Base-by-base conservation (phyloP, 2,329 filamentous ascomycete species). In the Hymenoscyphus occultus region DNA sequence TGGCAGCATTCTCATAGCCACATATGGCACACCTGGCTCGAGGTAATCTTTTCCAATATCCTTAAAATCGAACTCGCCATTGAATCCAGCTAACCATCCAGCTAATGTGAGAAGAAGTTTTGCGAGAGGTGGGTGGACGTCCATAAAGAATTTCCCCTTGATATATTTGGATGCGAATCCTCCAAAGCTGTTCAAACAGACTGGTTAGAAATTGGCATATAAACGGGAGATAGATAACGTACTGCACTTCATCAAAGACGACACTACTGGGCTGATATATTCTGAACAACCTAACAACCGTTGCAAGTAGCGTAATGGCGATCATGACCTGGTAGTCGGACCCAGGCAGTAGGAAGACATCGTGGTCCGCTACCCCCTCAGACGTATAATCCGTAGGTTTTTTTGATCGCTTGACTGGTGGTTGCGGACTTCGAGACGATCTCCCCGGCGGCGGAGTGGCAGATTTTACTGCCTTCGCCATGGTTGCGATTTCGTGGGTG, bases 101-200 rank as follows among this genome's bases (percentile, higher is more conserved):
- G 93, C 93, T 67, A 99, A 86, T 61, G 95, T 96, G 74, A 99
- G 94, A 71, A 99, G 88, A 76, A 99, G 87, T 83, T 99, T 99
- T 71, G 95, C 95, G 67, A 99, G 84, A 57, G 95, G 95, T 39
- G 95, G 95, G 77, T 99, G 95, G n/a, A 99, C 95, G 77, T 99
- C 95, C 95, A 99, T 99, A 79, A 99, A 99, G 85, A 99, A 99
- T 77, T 85, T 90, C 75, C 95, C 95, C 83, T 99, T 98, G 84
- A 99, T 98, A 79, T 99, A 99, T 80, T 99, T 99, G 73, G 91
- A 92, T 70, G 95, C 95, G 77, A 99, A 99, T 59, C 95, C 95
- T 77, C 95, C 95, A 78, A 99, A 99, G 80, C 93, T 97, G 70
- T 69, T 32, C 59, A 64, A 39, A 63, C 42, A 35, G 4, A 22